These are phyloP conservation scores for Petunia axillaris DNA, from an alignment of 257 asterid species.

Conservation along the genomic window DNA sequence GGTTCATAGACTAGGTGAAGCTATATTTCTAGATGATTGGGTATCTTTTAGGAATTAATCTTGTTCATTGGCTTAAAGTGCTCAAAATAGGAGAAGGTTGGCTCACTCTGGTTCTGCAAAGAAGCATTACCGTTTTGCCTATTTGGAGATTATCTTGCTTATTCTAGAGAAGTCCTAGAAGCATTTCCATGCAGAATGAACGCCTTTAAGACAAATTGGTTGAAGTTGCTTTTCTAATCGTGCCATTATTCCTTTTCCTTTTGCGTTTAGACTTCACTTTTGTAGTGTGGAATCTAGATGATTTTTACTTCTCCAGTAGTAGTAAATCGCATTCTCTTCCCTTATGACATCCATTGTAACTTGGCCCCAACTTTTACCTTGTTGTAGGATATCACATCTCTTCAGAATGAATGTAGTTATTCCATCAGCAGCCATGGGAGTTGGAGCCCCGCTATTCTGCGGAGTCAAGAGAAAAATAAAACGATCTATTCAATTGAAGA, in stretches of 20 bases:
- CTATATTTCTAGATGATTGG: constrained; percentile 15
- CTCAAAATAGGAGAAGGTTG: constrained; percentile 17
- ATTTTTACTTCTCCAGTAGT: neutral
- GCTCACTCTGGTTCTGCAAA: neutral
- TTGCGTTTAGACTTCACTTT: neutral
- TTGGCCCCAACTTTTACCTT: constrained; percentile 2
- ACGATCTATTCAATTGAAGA: constrained; percentile 26
- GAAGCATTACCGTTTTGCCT: neutral
- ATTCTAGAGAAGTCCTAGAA: neutral
- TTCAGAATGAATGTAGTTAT: constrained; percentile 53
- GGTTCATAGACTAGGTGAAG: neutral
- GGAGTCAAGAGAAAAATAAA: constrained; percentile 22
- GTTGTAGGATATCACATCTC: neutral
- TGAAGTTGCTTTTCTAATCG: neutral
- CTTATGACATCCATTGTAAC: neutral
- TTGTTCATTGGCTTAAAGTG: neutral
- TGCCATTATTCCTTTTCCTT: neutral
- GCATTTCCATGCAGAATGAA: neutral
- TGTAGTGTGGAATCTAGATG: neutral
- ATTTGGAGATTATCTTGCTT: constrained; percentile 11
- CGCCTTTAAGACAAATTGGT: neutral
- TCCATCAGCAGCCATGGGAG: constrained; percentile 75
- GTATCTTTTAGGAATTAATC: neutral
- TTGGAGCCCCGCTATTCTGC: constrained; percentile 53
- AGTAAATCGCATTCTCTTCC: neutral